Base-by-base conservation (phyloP, 768 basidiomycete species). In the Myochromella boudieri region DNA sequence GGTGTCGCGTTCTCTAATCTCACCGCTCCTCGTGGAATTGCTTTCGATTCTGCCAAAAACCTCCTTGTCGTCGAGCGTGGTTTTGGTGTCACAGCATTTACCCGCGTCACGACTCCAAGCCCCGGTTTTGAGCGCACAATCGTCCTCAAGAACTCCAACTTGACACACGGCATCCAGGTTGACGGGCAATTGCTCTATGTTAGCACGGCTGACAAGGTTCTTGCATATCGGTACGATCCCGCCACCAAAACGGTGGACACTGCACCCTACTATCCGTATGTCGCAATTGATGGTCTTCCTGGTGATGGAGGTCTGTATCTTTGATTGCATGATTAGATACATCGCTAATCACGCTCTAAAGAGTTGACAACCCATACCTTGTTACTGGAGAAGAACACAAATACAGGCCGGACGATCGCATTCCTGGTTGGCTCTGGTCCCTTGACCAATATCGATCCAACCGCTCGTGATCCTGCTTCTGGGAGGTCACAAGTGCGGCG, bases 131-230 rank as follows among this genome's bases (percentile, higher is more conserved):
- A 67, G 28, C 67, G 73, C 2, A 66, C 60, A 3, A 57, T 74
- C 11, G 69, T 75, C 11, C 51, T 74, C 18, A 43, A 56, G 21
- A 71, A 71, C 47, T 24, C 66, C 8, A 54, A 52, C 21, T 59
- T 75, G 15, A 76, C 72, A 6, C 73, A 75, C 37, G 74, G 72
- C 3, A 74, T 76, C 22, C 65, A 70, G 48, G 46, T 74, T 20
- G 65, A 70, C 32, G 68, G 61, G 0, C 45, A 49, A 10, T 38
- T 50, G 26, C 54, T 74, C 17, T 74, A 71, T 41, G 67, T 72
- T 33, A 74, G 70, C 55, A 74, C 69, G 1, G 66, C 67, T 0
- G 60, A 54, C 3, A 56, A 62, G 6, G 67, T 68, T 6, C 57
- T 71, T 8, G 42, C 60, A 2, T 76, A 70, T 42, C 37, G 42